Conservation (phyloP, 768 basidiomycete genomes). For the Coprinopsis cinerea region DNA sequence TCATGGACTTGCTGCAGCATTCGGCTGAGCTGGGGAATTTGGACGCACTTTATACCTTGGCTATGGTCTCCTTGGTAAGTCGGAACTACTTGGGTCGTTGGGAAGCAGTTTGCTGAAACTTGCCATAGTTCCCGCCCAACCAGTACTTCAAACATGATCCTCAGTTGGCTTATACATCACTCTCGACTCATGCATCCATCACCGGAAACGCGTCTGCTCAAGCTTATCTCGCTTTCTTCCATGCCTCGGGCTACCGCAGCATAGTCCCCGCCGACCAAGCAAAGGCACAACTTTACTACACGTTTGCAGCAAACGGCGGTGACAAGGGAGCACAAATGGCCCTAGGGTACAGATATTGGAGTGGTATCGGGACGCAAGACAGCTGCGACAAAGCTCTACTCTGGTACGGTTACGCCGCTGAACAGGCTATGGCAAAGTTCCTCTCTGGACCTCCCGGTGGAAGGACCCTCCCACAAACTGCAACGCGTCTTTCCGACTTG, state of each 20-base stretch:
- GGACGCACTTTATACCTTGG: conserved; percentile 68
- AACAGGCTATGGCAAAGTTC: conserved; percentile 82
- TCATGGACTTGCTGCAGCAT: conserved; percentile 73
- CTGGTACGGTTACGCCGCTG: conserved; percentile 89
- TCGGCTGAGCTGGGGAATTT: conserved; percentile 72
- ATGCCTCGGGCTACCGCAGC: conserved; percentile 76
- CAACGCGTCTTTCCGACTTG: conserved; percentile 82
- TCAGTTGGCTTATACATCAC: conserved; percentile 55
- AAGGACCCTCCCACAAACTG: conserved; percentile 72
- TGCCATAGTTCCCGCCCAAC: conserved; percentile 65
- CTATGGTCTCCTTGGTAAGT: conserved; percentile 61
- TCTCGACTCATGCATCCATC: conserved; percentile 52
- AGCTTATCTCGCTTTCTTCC: conserved; percentile 79
- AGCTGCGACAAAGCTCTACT: conserved; percentile 76
- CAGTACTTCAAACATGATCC: conserved; percentile 58
- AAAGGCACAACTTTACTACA: conserved; percentile 86
- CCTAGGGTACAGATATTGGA: conserved; percentile 91
- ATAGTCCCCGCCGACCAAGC: conserved; percentile 63
- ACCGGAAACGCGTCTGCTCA: conserved; percentile 89
- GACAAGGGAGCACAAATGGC: conserved; percentile 89
- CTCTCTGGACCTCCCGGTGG: conserved; percentile 89
- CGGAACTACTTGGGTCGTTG: background rate
- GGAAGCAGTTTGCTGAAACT: background rate
- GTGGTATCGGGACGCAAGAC: conserved; percentile 88
- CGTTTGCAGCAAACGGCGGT: conserved; percentile 86